Conservation (phyloP, 257 asterid genomes). For the Linderniella brevidens region DNA sequence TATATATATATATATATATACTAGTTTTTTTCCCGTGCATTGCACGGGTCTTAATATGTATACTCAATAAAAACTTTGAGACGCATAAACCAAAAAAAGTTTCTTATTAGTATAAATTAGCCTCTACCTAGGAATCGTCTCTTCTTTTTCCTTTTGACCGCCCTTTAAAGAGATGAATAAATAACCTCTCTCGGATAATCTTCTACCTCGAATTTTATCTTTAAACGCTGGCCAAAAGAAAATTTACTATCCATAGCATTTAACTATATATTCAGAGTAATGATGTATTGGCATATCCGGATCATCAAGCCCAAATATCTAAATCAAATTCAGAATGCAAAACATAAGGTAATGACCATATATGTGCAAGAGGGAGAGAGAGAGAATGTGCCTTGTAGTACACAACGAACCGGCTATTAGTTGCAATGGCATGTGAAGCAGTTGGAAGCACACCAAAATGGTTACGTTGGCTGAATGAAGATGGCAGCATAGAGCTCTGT, state of each 20-base stretch:
- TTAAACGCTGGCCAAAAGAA: conserved; percentile 70
- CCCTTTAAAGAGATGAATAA: no score
- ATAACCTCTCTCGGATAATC: conserved; percentile 86
- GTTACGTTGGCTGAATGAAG: conserved; percentile 85
- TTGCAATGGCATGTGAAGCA: conserved; percentile 62
- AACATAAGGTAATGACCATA: not conserved
- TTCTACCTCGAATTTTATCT: conserved; percentile 75
- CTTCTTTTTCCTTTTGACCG: no score
- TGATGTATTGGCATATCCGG: conserved; percentile 66
- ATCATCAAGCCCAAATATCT: not conserved
- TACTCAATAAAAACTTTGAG: no score
- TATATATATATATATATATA: no score
- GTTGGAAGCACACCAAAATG: conserved; percentile 86
- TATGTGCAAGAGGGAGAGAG: not conserved
- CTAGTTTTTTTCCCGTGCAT: no score
- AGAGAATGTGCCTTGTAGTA: conserved; percentile 65
- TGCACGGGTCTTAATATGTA: no score
- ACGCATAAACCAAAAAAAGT: no score
- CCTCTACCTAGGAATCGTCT: no score
- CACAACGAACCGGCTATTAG: conserved; percentile 45
- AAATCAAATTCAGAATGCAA: conserved; percentile 1
- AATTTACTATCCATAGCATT: conserved; percentile 31
- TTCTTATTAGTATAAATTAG: no score
- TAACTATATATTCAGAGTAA: conserved; percentile 62
- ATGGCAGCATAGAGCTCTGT: conserved; percentile 48